Evolutionary conservation across 2,329 filamentous ascomycete species (phyloP), one percentile per base, ranked within the genome.

Genomic region (Fusarium nisikadoi): DNA sequence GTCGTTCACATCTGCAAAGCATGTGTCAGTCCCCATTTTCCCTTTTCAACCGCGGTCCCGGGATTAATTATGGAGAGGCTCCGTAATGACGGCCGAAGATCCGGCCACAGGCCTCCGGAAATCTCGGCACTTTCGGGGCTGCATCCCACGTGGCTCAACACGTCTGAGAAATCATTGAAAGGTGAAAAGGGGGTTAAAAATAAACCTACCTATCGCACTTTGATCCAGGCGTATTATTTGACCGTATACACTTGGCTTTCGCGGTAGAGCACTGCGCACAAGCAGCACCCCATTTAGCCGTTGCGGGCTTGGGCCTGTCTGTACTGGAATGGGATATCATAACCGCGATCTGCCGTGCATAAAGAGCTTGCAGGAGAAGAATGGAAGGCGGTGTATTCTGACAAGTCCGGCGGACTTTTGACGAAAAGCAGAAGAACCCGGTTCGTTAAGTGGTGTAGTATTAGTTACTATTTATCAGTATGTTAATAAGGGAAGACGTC

Each of bases 181-280:
- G 6, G 2, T 17, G 23, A n/a, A 19, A 35, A 42, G 16, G 56
- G 43, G 10, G 13, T 14, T 45, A 33, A n/a, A 27, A 25, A 31
- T 16, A 20, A 33, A 61, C 79, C 73, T 64, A 84, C 82, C 83
- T 81, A 63, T 87, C 85, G 64, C 85, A 87, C 69, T 85, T 86
- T 23, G 83, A 73, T 3, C 80, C 80, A 1, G 77, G 70, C 5
- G 72, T 65, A 8, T 77, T 71, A 61, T 81, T 82, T 11, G 84
- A 81, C 13, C 85, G 82, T 47, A 87, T 81, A 66, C 86, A 87
- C 68, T 86, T 87, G 12, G 85, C 85, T 71, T 87, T 87, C 36
- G 86, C 84, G 17, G 81, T 79, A 11, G 86, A 84, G 70, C 86
- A 87, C 3, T 84, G 79, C 9, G 84, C 80, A 54, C 85, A 87